phyloP scores from a whole-genome alignment of 2,329 filamentous ascomycete species.

The Penicillium glabrum region DNA sequence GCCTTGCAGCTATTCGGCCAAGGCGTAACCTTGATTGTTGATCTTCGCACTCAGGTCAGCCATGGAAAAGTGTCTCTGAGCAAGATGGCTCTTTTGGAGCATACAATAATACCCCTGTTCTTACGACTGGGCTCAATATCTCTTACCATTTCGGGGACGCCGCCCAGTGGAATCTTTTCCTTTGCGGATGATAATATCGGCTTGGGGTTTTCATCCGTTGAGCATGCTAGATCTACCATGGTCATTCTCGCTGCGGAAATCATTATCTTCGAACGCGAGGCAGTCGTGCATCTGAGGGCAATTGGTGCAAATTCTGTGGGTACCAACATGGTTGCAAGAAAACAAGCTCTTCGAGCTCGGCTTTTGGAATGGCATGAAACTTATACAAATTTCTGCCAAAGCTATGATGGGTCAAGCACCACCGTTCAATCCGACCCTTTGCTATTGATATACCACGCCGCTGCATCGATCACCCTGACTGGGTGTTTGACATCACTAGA shows the following conservation, averaged over 20 bases:
- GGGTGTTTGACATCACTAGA: conserved; percentile 15
- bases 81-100: conserved; percentile 18
- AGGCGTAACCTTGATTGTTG: conserved; percentile 22
- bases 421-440: conserved; percentile 4
- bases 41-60: conserved; percentile 14
- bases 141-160: not conserved
- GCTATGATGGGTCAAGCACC: not conserved
- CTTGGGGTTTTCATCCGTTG: conserved; percentile 3
- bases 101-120: conserved; percentile 28
- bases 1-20: conserved; percentile 25
- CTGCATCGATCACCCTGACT: conserved; percentile 13
- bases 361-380: conserved; percentile 8
- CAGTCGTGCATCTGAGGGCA: conserved; percentile 2
- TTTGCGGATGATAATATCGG: conserved; percentile 6
- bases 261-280: conserved; percentile 17
- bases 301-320: not conserved
- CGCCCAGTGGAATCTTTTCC: conserved; percentile 3
- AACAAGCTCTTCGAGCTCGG: conserved; percentile 1
- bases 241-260: conserved; percentile 7
- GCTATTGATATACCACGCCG: conserved; percentile 7
- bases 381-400: conserved; percentile 4
- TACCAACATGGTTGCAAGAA: conserved; percentile 1
- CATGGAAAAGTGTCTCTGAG: conserved; percentile 4
- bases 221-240: conserved; percentile 11
- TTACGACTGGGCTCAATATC: conserved; percentile 22